Evolutionary conservation across 257 asterid species (phyloP).

Genomic region (Solanum piurae): DNA sequence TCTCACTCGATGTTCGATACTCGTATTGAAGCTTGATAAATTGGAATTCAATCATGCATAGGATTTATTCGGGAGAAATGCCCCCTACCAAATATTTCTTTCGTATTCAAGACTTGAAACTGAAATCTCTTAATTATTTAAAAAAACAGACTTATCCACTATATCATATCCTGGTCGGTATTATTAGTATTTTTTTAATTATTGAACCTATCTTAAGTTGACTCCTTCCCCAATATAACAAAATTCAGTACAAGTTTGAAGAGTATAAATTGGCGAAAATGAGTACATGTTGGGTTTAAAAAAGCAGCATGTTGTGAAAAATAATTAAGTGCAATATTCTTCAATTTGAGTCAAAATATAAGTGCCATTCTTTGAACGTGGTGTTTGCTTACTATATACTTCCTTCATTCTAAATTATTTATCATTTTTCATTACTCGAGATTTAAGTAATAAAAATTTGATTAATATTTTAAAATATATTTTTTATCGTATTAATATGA

Average conservation of each 20-base stretch:
- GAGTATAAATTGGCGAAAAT: neutral
- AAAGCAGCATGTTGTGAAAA: neutral
- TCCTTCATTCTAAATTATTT: neutral
- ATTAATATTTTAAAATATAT: neutral
- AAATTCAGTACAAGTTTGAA: neutral
- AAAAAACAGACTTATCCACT: neutral
- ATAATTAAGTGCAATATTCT: neutral
- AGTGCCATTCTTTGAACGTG: neutral
- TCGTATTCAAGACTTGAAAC: neutral
- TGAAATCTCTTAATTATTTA: neutral
- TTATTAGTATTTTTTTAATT: neutral
- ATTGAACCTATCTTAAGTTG: neutral
- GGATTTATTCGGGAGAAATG: fast-evolving
- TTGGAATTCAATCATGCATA: neutral
- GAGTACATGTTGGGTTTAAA: neutral
- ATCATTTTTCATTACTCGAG: neutral
- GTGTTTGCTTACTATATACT: neutral
- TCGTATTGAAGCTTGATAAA: neutral
- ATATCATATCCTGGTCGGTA: neutral
- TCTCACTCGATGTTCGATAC: neutral
- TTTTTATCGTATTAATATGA: neutral
- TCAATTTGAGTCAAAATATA: neutral
- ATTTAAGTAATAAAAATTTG: neutral
- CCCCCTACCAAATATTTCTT: neutral
- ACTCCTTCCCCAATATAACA: neutral